Base-by-base conservation (phyloP, 805 yeast genomes). In the Candida nonsorbophila region DNA sequence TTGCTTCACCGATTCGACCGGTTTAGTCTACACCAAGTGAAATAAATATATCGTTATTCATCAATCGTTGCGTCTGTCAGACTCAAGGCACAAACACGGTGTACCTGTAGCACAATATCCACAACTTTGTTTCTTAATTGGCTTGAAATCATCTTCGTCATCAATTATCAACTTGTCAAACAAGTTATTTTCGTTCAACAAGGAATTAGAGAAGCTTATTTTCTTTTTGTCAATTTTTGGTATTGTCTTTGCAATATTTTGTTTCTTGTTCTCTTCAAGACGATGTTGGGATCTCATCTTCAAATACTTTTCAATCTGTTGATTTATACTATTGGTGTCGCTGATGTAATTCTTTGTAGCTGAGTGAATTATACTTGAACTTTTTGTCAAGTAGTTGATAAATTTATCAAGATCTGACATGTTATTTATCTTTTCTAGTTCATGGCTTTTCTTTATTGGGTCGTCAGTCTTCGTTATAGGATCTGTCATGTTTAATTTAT, bases 51-150 rank as follows among this genome's bases (percentile, higher is more conserved):
- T n/a, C n/a, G n/a, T n/a, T n/a, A n/a, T n/a, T n/a, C n/a, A n/a
- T n/a, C n/a, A n/a, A n/a, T n/a, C n/a, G n/a, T n/a, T n/a, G n/a
- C n/a, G n/a, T n/a, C n/a, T n/a, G 10, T 63, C 69, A 7, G 62
- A 57, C 28, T 62, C 70, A 27, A 62, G 45, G 37, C 70, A 63
- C 27, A 63, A 45, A 32, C 70, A 64, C 4, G 69, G 65, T 1
- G 62, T 52, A 25, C 56, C 65, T 22, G 49, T 52, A 20, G 53
- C 42, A 37, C 70, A 63, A 33, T 58, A 60, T 4, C 67, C 64
- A 35, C 66, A 61, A 22, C 49, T 49, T 20, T 45, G 28, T 18
- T 40, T 42, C 37, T 45, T 48, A 11, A 35, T 19, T 22, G 18
- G 11, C 5, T 27, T 16, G 7, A 24, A 28, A 14, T 33, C 32